Percentiles rank a stretch among this genome's conserved stretches.
Evolutionary conservation across 352 stramenopile genomes (phyloP).

Genomic region (Pythium phragmiticola): DNA sequence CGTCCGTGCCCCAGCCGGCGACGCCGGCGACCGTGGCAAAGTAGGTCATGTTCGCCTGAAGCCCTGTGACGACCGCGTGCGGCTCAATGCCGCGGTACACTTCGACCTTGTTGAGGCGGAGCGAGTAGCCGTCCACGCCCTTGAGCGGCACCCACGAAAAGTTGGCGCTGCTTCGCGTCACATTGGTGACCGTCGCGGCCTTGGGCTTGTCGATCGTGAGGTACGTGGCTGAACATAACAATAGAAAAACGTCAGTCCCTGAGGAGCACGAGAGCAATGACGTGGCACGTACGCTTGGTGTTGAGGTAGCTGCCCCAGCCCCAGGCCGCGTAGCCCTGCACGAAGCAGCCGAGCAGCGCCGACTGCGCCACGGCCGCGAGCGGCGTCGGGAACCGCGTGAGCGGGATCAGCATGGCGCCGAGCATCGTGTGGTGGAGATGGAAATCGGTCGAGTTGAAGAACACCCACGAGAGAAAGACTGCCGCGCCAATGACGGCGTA

Average conservation of each 20-base stretch:
- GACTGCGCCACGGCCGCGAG: slow-evolving; percentile 58
- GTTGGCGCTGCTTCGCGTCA: slow-evolving; percentile 39
- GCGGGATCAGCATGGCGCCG: slow-evolving; percentile 54
- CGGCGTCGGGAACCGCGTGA: slow-evolving; percentile 64
- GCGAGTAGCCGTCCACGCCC: slow-evolving; percentile 63
- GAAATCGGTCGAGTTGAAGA: slow-evolving; percentile 62
- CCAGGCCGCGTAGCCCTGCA: slow-evolving; percentile 77
- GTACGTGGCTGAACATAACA: slow-evolving; percentile 51
- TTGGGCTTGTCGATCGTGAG: slow-evolving; percentile 47
- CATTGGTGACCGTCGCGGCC: slow-evolving; percentile 35
- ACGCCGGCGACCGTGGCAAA: slow-evolving; percentile 71
- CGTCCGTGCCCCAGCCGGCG: slow-evolving; percentile 58
- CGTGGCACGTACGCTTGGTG: slow-evolving; percentile 44
- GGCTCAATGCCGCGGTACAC: slow-evolving; percentile 60
- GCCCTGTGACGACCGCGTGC: slow-evolving; percentile 33
- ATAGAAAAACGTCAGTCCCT: slow-evolving; percentile 2
- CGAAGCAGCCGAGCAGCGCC: slow-evolving; percentile 50
- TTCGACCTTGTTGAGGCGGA: slow-evolving; percentile 74
- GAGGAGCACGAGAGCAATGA: too few relatives aligned
- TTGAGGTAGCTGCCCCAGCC: slow-evolving; percentile 72
- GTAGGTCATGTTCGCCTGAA: slow-evolving; percentile 72
- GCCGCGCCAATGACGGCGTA: slow-evolving; percentile 37
- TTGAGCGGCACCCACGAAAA: slow-evolving; percentile 52
- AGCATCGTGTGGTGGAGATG: slow-evolving; percentile 81
- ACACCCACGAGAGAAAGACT: slow-evolving; percentile 46